phyloP scores from a whole-genome alignment of 202 grass and related monocot species.

The Setaria viridis region DNA sequence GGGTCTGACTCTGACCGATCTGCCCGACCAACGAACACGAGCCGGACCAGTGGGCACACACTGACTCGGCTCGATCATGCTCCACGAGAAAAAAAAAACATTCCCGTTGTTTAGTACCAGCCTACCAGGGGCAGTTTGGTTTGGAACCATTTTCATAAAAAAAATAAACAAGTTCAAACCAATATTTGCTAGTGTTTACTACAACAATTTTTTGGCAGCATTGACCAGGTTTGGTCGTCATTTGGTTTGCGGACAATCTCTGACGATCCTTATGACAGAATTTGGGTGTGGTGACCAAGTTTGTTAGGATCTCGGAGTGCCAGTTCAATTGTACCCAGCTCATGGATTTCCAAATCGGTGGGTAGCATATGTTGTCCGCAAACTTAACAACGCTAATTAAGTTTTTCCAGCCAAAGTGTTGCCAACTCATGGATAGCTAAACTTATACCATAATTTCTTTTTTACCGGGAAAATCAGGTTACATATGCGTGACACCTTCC shows the following conservation, averaged over 20 bases:
- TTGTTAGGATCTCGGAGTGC: neutral
- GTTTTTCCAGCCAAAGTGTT: no score
- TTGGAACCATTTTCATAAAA: neutral
- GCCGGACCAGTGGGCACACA: neutral
- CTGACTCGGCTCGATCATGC: neutral
- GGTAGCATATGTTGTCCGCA: neutral
- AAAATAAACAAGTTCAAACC: neutral
- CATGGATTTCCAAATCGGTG: neutral
- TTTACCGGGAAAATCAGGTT: no score
- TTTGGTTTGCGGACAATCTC: neutral
- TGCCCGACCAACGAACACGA: neutral
- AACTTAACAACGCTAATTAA: no score
- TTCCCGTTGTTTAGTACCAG: neutral
- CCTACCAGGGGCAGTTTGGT: neutral
- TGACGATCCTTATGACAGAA: neutral
- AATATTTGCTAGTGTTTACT: neutral
- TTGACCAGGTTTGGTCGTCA: neutral
- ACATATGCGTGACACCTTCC: no score
- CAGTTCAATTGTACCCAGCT: neutral
- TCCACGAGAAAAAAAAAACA: neutral
- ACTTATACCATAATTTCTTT: no score
- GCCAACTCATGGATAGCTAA: no score
- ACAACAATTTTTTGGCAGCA: neutral
- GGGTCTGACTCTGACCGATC: neutral
- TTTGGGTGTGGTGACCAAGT: neutral